These are phyloP conservation scores for Coemansia sp. DNA, from an alignment of 192 early-diverging fungal genomes.

Conservation along the genomic window DNA sequence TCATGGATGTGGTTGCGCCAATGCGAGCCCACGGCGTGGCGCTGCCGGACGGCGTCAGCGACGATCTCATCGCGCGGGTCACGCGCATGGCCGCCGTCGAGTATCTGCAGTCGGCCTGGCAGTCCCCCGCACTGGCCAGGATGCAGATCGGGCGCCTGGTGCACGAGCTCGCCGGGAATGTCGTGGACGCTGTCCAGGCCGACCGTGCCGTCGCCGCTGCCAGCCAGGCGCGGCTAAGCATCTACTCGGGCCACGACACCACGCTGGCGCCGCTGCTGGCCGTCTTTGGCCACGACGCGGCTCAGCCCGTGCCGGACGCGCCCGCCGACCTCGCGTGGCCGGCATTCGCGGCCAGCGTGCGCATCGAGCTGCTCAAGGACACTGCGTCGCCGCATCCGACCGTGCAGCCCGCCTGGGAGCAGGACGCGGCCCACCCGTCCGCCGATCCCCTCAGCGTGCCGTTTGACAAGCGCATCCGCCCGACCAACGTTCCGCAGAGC, in stretches of 20 bases:
- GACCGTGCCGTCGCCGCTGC: conserved; percentile 19
- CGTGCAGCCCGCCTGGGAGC: conserved; percentile 33
- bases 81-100: conserved; percentile 14
- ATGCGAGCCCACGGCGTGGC: conserved; percentile 32
- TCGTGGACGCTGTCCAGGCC: conserved; percentile 20
- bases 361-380: conserved; percentile 46
- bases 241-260: conserved; percentile 51
- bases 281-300: conserved; percentile 18
- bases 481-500: conserved; percentile 27
- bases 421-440: conserved; percentile 17
- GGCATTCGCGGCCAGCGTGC: conserved; percentile 31
- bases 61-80: conserved; percentile 23
- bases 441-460: conserved; percentile 17
- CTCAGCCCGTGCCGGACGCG: neutral
- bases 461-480: conserved; percentile 25
- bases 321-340: conserved; percentile 23
- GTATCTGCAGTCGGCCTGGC: conserved; percentile 16
- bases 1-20: conserved; percentile 16
- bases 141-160: conserved; percentile 32
- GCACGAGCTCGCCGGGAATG: conserved; percentile 28
- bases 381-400: conserved; percentile 17
- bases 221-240: conserved; percentile 1
- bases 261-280: conserved; percentile 45
- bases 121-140: conserved; percentile 19
- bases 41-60: conserved; percentile 25